Evolutionary conservation across 75 land plant genomes (phyloP).

Genomic region (Selaginella moellendorffii): DNA sequence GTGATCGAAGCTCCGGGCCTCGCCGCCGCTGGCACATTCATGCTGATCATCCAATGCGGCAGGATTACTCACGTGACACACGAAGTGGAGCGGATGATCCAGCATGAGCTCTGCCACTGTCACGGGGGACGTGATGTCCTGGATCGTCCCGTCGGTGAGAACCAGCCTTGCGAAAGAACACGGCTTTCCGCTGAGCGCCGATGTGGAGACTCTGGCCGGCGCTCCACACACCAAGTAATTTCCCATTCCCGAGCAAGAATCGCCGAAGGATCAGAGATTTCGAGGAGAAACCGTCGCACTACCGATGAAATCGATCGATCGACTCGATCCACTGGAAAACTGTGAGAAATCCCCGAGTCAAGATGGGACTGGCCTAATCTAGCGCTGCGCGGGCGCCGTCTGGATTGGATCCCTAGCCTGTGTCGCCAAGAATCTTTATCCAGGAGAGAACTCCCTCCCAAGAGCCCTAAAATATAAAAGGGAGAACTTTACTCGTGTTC

Average conservation of each 20-base stretch:
- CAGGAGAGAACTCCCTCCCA: neutral
- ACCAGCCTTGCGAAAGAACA: neutral
- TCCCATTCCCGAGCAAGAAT: too few relatives aligned
- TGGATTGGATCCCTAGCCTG: neutral
- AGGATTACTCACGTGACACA: neutral
- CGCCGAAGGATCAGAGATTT: too few relatives aligned
- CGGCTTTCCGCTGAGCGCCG: neutral
- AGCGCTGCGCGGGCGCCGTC: too few relatives aligned
- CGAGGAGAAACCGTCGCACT: too few relatives aligned
- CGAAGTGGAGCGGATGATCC: neutral
- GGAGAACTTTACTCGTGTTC: neutral
- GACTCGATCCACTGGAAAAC: too few relatives aligned
- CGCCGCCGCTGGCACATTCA: too few relatives aligned
- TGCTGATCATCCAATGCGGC: neutral
- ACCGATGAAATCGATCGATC: too few relatives aligned
- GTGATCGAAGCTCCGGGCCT: too few relatives aligned
- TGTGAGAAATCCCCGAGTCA: neutral
- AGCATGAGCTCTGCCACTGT: neutral
- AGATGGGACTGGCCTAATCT: too few relatives aligned
- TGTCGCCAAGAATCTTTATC: neutral
- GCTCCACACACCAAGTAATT: neutral
- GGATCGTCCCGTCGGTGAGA: neutral
- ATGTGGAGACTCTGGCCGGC: neutral
- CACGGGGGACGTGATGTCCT: neutral
- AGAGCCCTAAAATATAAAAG: neutral